These are phyloP conservation scores for Sphagnum contortum DNA, from an alignment of 225 moss, liverwort and hornwort species.

Conservation along the genomic window DNA sequence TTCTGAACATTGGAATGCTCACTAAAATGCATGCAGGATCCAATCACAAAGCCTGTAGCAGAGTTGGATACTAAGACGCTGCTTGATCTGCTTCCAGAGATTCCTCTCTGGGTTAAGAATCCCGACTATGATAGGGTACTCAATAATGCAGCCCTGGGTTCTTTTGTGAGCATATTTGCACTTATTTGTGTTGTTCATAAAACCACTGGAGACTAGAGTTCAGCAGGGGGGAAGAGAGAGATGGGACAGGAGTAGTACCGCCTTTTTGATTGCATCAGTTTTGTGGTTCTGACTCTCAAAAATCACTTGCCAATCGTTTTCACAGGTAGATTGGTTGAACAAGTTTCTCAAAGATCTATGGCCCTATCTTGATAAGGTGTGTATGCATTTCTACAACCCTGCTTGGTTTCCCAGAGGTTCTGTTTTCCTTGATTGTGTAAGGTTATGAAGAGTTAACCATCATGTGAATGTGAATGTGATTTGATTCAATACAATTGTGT, in stretches of 20 bases:
- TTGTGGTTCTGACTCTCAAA: background rate
- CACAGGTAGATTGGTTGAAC: constrained; percentile 63
- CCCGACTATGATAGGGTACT: constrained; percentile 90
- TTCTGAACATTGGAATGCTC: too few relatives aligned
- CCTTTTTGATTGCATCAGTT: background rate
- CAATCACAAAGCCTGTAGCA: constrained; percentile 43
- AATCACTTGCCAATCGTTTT: background rate
- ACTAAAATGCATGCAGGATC: constrained; percentile 46
- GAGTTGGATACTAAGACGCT: constrained; percentile 65
- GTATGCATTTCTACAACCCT: too few relatives aligned
- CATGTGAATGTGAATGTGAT: too few relatives aligned
- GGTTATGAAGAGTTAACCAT: background rate
- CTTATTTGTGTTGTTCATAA: background rate
- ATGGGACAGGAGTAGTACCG: background rate
- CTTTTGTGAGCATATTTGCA: background rate
- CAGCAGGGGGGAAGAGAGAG: too few relatives aligned
- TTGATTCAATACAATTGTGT: too few relatives aligned
- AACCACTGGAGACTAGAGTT: too few relatives aligned
- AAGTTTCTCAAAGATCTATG: constrained; percentile 60
- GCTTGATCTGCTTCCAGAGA: constrained; percentile 68
- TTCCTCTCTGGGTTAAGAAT: constrained; percentile 96
- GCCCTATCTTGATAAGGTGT: constrained; percentile 68
- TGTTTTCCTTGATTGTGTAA: background rate
- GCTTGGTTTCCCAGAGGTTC: background rate
- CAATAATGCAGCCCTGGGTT: background rate